Evolutionary conservation across 306 rosid species (phyloP).

Genomic region (Vigna mungo): DNA sequence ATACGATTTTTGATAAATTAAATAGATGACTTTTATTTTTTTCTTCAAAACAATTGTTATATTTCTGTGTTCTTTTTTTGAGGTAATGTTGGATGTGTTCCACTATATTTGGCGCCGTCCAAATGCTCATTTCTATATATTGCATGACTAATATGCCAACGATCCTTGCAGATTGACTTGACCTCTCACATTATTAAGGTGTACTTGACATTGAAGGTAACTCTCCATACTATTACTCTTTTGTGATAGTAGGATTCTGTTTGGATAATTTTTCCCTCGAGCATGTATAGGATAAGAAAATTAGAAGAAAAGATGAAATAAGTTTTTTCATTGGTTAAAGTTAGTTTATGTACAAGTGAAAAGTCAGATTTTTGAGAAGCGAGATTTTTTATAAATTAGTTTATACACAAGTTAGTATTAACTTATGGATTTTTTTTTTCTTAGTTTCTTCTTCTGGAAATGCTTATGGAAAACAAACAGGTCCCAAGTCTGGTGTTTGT

Average conservation of each 20-base stretch:
- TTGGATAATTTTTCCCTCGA: not conserved
- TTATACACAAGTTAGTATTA: too few species aligned
- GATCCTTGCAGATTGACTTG: slow-evolving; percentile 82
- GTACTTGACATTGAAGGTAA: slow-evolving; percentile 90
- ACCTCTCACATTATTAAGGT: slow-evolving; percentile 83
- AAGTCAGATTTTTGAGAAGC: not conserved
- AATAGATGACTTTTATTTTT: not conserved
- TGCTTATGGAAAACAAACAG: not conserved
- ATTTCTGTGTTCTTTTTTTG: not conserved
- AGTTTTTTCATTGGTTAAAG: too few species aligned
- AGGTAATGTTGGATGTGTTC: slow-evolving; percentile 29
- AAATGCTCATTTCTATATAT: slow-evolving; percentile 23
- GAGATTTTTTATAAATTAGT: not conserved
- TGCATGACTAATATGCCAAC: slow-evolving; percentile 43
- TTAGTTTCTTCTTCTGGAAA: not conserved
- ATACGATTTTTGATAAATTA: slow-evolving; percentile 19
- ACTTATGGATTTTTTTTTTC: too few species aligned
- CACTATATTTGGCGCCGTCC: slow-evolving; percentile 14
- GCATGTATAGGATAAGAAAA: not conserved
- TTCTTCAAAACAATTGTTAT: slow-evolving; percentile 19
- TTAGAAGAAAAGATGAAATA: too few species aligned
- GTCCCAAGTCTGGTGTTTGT: not conserved
- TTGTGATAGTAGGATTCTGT: not conserved
- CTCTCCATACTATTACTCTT: slow-evolving; percentile 34
- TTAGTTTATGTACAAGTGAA: too few species aligned